phyloP scores from a whole-genome alignment of 306 rosid species.

The Glycine latifolia region DNA sequence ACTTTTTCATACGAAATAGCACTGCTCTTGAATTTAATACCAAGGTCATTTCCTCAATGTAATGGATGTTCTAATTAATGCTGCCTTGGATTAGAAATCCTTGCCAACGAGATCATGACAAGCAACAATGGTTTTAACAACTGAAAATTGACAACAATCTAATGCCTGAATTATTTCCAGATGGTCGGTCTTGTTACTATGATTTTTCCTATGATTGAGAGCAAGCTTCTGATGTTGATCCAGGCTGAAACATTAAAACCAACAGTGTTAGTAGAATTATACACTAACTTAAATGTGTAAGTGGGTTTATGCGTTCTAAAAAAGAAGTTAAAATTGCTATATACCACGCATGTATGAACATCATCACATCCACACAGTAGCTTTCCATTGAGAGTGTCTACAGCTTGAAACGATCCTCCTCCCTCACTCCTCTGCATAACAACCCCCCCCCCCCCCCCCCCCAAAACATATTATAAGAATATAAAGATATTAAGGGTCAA shows the following conservation, averaged over 20 bases:
- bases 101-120: not conserved
- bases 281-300: not conserved
- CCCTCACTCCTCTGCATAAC: conserved; percentile 79
- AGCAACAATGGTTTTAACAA: not conserved
- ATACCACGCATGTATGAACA: conserved; percentile 72
- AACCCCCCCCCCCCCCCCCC: too few species aligned
- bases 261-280: not conserved
- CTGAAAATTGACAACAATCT: not conserved
- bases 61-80: not conserved
- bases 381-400: conserved; percentile 77
- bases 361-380: conserved; percentile 78
- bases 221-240: conserved; percentile 61
- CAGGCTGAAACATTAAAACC: conserved; percentile 51
- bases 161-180: not conserved
- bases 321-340: conserved; percentile 31
- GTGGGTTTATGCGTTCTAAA: not conserved
- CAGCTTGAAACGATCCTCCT: conserved; percentile 86
- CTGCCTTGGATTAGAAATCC: not conserved
- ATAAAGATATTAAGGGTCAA: not conserved
- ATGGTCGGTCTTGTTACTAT: not conserved
- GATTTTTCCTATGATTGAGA: conserved; percentile 20
- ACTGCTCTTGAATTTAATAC: too few species aligned
- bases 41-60: too few species aligned
- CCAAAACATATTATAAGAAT: conserved; percentile 1
- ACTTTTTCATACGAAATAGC: too few species aligned